Conservation (phyloP, 176 grass and related monocot genomes). For the Aegilops longissima region DNA sequence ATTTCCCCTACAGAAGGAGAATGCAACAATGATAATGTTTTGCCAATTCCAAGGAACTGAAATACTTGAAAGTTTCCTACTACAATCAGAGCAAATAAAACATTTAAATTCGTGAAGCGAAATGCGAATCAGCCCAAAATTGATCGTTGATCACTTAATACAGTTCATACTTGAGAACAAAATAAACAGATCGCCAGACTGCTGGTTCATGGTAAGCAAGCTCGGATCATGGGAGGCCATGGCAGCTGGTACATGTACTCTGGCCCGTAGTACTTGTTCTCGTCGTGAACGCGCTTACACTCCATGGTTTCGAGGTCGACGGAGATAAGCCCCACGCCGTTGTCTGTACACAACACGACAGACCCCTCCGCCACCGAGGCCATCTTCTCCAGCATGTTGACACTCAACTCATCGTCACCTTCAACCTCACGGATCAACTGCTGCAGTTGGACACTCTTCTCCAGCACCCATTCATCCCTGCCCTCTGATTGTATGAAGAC, state of each 20-base stretch:
- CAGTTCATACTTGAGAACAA: not conserved
- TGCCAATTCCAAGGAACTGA: not conserved
- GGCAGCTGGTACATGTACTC: not conserved
- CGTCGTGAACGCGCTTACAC: not conserved
- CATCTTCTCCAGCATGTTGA: not conserved
- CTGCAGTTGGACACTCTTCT: not conserved
- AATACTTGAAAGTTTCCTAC: not conserved
- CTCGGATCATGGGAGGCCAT: not conserved
- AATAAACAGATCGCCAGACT: not conserved
- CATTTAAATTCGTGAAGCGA: not conserved
- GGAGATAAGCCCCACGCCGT: not conserved
- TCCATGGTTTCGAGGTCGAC: constrained; percentile 4
- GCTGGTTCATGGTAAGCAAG: not conserved
- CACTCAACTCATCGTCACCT: not conserved
- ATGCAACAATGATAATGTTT: not conserved
- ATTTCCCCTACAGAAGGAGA: not conserved
- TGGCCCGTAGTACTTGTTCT: not conserved
- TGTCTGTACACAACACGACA: not conserved
- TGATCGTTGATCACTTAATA: not conserved
- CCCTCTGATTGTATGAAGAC: not conserved
- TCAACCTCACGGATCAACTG: not conserved
- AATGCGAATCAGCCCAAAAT: not conserved
- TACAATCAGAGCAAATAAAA: not conserved
- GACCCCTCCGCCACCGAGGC: not conserved
- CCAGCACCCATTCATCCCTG: not conserved